Evolutionary conservation across 148 eudicot species (phyloP), one percentile per base, ranked within the genome.

Genomic region (Amaranthus hypochondriacus): DNA sequence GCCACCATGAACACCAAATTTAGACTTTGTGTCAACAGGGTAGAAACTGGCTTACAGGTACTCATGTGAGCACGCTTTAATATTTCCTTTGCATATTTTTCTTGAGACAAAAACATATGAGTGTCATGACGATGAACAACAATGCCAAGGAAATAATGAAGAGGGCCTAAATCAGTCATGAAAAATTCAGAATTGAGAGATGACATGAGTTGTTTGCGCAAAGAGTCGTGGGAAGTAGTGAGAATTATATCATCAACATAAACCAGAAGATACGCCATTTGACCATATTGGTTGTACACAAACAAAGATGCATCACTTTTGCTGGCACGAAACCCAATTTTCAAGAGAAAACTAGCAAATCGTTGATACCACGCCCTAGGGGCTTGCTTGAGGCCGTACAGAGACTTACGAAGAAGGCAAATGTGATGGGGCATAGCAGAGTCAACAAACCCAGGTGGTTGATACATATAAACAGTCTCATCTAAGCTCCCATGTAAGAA

Each of bases 361-460:
- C 71, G 8, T 9, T 68, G 71, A 11, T 68, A 68, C 71, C 57
- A 68, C 0, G 71, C 71, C n/a, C 47, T 15, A 6, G 47, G 71
- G 2, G 71, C 58, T 4, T 68, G 69, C 4, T 66, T 66, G 0
- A 66, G 28, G 4, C 53, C 71, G 52, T 68, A 68, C 9, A 68
- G 12, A 7, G 71, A 68, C 7, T 49, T 68, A 1, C 8, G 14
- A 4, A 68, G 42, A 9, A 6, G 58, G 50, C 71, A 68, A 5
- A 51, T 58, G 28, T 51, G 46, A 18, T 7, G 2, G 9, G 71
- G 71, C 3, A 6, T 43, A 15, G 12, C 0, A 9, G 58, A 10
- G 8, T 68, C 47, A 3, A 50, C 46, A 52, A 68, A 68, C 3
- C 71, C 58, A 3, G 46, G 56, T 3, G 71, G 71, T 11, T 68